Evolutionary conservation across 2,329 filamentous ascomycete genomes (phyloP).

Genomic region (Raffaelea ambrosiae): DNA sequence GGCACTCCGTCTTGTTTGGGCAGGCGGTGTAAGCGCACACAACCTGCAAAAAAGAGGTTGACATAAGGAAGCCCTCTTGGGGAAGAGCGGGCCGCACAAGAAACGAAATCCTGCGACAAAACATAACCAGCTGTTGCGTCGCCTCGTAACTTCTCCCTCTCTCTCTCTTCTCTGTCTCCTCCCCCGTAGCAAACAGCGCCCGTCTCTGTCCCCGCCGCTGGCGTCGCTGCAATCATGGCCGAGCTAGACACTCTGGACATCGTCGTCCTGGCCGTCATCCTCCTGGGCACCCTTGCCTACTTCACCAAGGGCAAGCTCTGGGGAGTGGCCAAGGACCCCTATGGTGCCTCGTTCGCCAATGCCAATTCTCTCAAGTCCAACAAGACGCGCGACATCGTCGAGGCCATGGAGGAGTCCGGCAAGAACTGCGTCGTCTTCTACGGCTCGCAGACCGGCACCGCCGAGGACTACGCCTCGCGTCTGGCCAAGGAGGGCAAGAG

Average conservation of each 20-base stretch:
- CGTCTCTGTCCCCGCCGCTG: not conserved
- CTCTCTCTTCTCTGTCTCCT: not conserved
- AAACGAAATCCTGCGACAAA: too few relatives aligned
- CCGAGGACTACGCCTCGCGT: conserved; percentile 94
- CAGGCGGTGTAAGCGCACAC: too few relatives aligned
- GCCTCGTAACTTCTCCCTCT: not conserved
- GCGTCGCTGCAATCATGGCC: conserved; percentile 56
- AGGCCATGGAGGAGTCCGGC: conserved; percentile 90
- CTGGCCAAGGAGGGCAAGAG: conserved; percentile 96
- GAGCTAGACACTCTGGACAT: conserved; percentile 95
- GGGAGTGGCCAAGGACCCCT: conserved; percentile 82
- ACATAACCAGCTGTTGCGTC: too few relatives aligned
- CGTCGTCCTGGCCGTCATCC: conserved; percentile 75
- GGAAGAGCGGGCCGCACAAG: too few relatives aligned
- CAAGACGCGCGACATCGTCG: conserved; percentile 83
- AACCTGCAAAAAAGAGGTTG: not conserved
- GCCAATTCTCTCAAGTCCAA: conserved; percentile 64
- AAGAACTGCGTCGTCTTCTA: conserved; percentile 99
- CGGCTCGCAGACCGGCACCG: conserved; percentile 95
- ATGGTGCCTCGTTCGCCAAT: conserved; percentile 65
- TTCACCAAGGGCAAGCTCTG: conserved; percentile 97
- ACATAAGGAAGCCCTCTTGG: too few relatives aligned
- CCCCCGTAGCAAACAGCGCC: not conserved
- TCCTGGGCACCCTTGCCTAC: conserved; percentile 84
- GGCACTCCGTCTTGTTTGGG: too few relatives aligned